phyloP scores from a whole-genome alignment of 1,139 yeast species.

The Protomyces inouyei region DNA sequence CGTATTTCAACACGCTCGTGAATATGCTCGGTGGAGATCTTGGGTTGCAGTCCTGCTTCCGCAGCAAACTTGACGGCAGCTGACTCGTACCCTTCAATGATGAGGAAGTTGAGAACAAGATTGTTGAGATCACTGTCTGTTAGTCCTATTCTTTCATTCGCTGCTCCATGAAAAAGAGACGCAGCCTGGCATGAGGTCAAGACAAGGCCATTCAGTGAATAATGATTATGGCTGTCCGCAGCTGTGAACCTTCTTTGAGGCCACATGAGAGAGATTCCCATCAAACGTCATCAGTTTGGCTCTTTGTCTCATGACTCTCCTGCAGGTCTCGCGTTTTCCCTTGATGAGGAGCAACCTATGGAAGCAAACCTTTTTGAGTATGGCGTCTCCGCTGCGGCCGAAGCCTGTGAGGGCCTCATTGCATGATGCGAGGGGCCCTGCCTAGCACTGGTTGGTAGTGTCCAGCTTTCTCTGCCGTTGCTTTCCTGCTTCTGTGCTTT shows the following conservation, averaged over 20 bases:
- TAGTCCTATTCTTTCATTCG: neutral
- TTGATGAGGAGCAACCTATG: too few relatives aligned
- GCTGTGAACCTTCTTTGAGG: conserved; percentile 1
- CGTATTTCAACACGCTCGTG: conserved; percentile 40
- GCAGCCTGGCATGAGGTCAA: neutral
- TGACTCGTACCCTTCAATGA: conserved; percentile 42
- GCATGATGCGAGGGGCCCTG: neutral
- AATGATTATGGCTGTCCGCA: conserved; percentile 26
- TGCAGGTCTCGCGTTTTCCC: neutral
- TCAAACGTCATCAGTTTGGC: conserved; percentile 31
- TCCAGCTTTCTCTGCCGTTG: neutral
- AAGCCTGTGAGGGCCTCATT: neutral
- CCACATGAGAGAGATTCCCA: conserved; percentile 35
- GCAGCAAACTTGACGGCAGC: conserved; percentile 41
- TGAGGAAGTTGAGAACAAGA: conserved; percentile 42
- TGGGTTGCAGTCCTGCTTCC: conserved; percentile 39
- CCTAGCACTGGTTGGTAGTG: too few relatives aligned
- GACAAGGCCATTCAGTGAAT: conserved; percentile 14
- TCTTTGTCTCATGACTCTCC: neutral
- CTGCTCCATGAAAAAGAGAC: neutral
- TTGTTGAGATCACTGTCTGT: conserved; percentile 38
- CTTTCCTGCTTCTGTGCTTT: neutral
- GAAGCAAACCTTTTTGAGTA: conserved; percentile 9
- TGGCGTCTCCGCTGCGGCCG: neutral
- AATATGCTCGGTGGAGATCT: conserved; percentile 36